A percentile compares a stretch with the other conserved stretches of the same genome.
phyloP scores from a whole-genome alignment of 2,329 filamentous ascomycete species.

The Cadophora malorum region DNA sequence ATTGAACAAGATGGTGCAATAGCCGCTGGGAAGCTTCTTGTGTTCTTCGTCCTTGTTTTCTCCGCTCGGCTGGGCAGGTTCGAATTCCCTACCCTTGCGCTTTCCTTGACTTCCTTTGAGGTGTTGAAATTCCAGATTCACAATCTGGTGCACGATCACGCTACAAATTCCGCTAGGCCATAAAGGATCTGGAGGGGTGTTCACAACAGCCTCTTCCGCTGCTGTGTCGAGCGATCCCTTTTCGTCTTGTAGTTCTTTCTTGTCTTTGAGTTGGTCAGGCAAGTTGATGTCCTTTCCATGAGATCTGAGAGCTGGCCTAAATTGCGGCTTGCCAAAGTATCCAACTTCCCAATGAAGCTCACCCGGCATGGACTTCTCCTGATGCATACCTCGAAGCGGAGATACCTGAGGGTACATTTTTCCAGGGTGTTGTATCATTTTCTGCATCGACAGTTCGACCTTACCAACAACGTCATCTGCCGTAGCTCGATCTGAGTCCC shows the following conservation, averaged over 20 bases:
- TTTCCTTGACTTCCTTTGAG: constrained; percentile 85
- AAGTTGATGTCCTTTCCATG: constrained; percentile 84
- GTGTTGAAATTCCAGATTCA: constrained; percentile 91
- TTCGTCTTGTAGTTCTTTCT: constrained; percentile 84
- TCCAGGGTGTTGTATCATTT: constrained; percentile 92
- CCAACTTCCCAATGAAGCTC: constrained; percentile 96
- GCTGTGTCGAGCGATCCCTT: constrained; percentile 76
- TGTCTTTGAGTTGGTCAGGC: constrained; percentile 74
- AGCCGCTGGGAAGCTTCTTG: constrained; percentile 82
- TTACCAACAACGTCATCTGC: constrained; percentile 96
- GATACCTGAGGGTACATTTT: constrained; percentile 92
- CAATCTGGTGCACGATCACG: constrained; percentile 90
- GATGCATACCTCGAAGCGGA: constrained; percentile 80
- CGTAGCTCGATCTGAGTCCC: constrained; percentile 92
- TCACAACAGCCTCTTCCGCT: constrained; percentile 82
- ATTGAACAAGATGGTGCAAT: constrained; percentile 91
- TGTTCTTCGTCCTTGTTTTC: constrained; percentile 86
- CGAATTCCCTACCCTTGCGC: constrained; percentile 83
- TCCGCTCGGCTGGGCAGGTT: constrained; percentile 84
- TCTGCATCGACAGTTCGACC: constrained; percentile 90
- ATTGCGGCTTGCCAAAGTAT: constrained; percentile 90
- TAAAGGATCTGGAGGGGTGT: constrained; percentile 92
- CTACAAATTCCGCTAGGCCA: constrained; percentile 93
- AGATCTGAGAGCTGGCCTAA: constrained; percentile 82
- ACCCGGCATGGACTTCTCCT: constrained; percentile 87